These are phyloP conservation scores for Cutaneotrichosporon curvatum DNA, from an alignment of 1,284 basidiomycete genomes.

Conservation along the genomic window DNA sequence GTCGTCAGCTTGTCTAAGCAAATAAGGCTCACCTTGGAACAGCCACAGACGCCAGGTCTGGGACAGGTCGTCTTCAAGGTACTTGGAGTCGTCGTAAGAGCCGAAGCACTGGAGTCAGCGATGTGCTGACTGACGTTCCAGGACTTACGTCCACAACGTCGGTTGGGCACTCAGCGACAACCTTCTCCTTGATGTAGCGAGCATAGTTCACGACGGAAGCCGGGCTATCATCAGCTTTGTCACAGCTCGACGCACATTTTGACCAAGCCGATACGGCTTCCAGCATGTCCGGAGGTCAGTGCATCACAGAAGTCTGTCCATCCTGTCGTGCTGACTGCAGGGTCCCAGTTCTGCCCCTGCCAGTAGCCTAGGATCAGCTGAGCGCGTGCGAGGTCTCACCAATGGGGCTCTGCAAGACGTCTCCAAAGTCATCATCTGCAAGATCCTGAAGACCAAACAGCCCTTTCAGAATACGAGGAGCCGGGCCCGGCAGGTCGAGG, in stretches of 20 bases:
- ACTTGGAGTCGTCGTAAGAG: slow-evolving; percentile 63
- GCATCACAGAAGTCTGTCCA: slow-evolving; percentile 57
- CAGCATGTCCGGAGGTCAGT: slow-evolving; percentile 47
- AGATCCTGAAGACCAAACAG: slow-evolving; percentile 66
- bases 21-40: slow-evolving; percentile 56
- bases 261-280: slow-evolving; percentile 26
- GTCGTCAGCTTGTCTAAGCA: not conserved
- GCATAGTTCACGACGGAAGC: slow-evolving; percentile 65
- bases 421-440: slow-evolving; percentile 69
- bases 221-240: slow-evolving; percentile 33
- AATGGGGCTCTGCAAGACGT: slow-evolving; percentile 52
- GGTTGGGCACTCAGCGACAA: slow-evolving; percentile 56
- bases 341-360: slow-evolving; percentile 71
- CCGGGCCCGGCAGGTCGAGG: slow-evolving; percentile 50
- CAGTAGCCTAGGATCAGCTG: slow-evolving; percentile 44
- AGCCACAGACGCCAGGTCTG: slow-evolving; percentile 79
- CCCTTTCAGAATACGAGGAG: slow-evolving; percentile 50
- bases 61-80: slow-evolving; percentile 56
- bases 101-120: slow-evolving; percentile 68
- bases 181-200: slow-evolving; percentile 62
- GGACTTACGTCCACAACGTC: slow-evolving; percentile 35
- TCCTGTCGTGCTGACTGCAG: slow-evolving; percentile 41
- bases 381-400: slow-evolving; percentile 10
- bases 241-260: slow-evolving; percentile 38
- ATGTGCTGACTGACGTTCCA: not conserved